Evolutionary conservation across 2,329 filamentous ascomycete genomes (phyloP), one percentile per base, ranked within the genome.

Genomic region (Colletotrichum scovillei): DNA sequence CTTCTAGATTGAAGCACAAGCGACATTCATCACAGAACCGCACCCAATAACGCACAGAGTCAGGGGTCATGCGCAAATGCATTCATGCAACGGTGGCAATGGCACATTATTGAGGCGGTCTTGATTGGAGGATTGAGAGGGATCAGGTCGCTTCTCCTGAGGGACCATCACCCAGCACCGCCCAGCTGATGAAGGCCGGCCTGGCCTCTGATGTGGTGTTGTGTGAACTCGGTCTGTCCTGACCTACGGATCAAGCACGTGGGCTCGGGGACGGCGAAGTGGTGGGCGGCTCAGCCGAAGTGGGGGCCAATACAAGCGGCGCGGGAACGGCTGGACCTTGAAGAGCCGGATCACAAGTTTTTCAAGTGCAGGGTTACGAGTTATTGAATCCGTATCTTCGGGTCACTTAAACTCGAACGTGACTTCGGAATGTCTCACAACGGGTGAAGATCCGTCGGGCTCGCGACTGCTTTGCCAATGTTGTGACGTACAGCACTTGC

Each of bases 211-310:
- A 30, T 16, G 58, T 22, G 53, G 46, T 28, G 28, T 32, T 53
- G 60, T 35, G 60, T 49, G 5, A 63, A n/a, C 28, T 59, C 67
- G 19, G 46, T 24, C 57, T 42, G 46, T 73, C 70, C 67, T 70
- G 60, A 60, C 70, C 70, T 70, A 70, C 60, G 67, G 68, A 70
- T 49, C 16, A 19, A 73, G 70, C 70, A 73, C 70, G 70, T 73
- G 70, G 70, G 56, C 24, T 70, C 70, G 67, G 60, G 6, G 30
- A 42, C 59, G 42, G 66, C 53, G 35, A 60, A 49, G 59, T 46
- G 55, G 32, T 60, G 67, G 66, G 52, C 24, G 55, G 70, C 30
- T n/a, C 53, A 60, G 60, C 67, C 60, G 67, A 28, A 32, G 70
- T 60, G 67, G 67, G 67, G 60, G 22, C 26, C 46, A 26, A 16